Percentiles rank a stretch among this genome's conserved stretches.
These are phyloP conservation scores for Suillus cothurnatus DNA, from an alignment of 768 basidiomycete species.

Conservation along the genomic window DNA sequence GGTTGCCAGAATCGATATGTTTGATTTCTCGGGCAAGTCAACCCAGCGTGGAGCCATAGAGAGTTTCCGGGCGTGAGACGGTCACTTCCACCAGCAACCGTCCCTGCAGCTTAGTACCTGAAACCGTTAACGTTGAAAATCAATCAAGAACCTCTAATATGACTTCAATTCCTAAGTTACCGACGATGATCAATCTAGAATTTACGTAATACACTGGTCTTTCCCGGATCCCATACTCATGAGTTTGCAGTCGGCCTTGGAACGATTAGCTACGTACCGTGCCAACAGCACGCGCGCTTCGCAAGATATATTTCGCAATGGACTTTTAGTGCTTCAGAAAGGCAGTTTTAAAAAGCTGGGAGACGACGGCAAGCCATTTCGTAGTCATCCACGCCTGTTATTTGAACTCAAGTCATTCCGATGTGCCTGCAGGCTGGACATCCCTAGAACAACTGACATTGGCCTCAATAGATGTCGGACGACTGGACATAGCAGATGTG, in stretches of 20 bases:
- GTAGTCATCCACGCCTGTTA: neutral
- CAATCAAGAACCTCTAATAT: no score
- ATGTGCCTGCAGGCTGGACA: constrained; percentile 59
- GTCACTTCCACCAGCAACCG: no score
- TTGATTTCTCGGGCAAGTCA: no score
- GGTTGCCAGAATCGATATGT: no score
- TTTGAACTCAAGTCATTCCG: neutral
- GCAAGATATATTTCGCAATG: constrained; percentile 60
- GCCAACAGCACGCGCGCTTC: constrained; percentile 53
- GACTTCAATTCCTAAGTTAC: no score
- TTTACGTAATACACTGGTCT: neutral
- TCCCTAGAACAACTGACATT: constrained; percentile 80
- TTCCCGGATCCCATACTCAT: constrained; percentile 28
- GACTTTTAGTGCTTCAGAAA: constrained; percentile 50
- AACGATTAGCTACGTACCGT: constrained; percentile 56
- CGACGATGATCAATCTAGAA: no score
- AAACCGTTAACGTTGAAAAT: no score
- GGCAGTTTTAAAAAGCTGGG: constrained; percentile 44
- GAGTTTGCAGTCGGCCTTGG: constrained; percentile 51
- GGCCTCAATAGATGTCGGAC: constrained; percentile 76
- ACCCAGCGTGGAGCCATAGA: no score
- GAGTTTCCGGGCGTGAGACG: no score
- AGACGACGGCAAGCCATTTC: constrained; percentile 52
- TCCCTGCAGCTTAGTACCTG: no score
- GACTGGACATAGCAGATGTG: constrained; percentile 76